Percentiles rank a stretch among this genome's conserved stretches.
Evolutionary conservation across 495 filamentous ascomycete species (phyloP).

Genomic region (Ramalina intermedia): DNA sequence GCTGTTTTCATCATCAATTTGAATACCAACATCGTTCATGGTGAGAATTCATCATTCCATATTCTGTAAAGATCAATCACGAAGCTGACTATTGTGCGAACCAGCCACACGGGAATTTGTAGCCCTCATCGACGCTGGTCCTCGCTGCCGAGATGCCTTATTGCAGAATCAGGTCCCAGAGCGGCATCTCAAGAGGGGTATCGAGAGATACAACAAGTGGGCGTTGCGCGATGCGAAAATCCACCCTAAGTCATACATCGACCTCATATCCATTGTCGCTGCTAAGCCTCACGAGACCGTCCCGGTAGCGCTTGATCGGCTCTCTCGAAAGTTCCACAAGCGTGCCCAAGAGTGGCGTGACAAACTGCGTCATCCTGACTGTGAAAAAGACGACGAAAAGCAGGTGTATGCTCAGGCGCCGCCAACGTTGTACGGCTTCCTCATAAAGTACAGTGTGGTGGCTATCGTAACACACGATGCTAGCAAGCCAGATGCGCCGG

Average conservation of each 20-base stretch:
- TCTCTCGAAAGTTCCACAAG: slow-evolving; percentile 19
- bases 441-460: slow-evolving; percentile 30
- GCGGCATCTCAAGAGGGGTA: slow-evolving; percentile 19
- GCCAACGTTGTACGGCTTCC: slow-evolving; percentile 26
- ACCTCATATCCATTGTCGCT: slow-evolving; percentile 24
- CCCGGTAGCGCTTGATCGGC: slow-evolving; percentile 18
- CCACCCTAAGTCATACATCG: slow-evolving; percentile 11
- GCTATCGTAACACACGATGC: slow-evolving; percentile 27
- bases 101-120: slow-evolving; percentile 26
- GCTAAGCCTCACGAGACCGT: slow-evolving; percentile 19
- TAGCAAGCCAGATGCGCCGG: slow-evolving; percentile 4
- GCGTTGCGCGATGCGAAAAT: slow-evolving; percentile 23
- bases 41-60: slow-evolving; percentile 12
- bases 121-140: slow-evolving; percentile 24
- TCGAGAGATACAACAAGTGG: slow-evolving; percentile 30
- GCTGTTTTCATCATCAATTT: slow-evolving; percentile 33
- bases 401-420: slow-evolving; percentile 1
- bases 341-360: slow-evolving; percentile 19
- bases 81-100: neutral
- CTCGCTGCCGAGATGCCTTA: slow-evolving; percentile 27
- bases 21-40: slow-evolving; percentile 23
- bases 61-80: neutral
- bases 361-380: slow-evolving; percentile 1
- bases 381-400: neutral
- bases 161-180: slow-evolving; percentile 18